Percentiles rank a stretch among this genome's conserved stretches.
These are phyloP conservation scores for Solanum corneliomulleri DNA, from an alignment of 257 asterid genomes.

Conservation along the genomic window DNA sequence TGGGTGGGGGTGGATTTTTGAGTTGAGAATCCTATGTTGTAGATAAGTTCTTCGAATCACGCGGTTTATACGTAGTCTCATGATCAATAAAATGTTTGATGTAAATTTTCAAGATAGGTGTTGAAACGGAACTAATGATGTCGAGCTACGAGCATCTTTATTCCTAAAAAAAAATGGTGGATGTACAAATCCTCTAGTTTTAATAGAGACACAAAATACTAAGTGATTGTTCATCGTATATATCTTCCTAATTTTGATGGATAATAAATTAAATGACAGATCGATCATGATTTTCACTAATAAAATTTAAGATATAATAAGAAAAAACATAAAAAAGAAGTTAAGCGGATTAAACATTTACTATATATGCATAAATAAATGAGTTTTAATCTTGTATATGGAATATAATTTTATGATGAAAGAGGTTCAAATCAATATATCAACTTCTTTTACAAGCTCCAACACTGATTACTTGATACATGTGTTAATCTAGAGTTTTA, in stretches of 20 bases:
- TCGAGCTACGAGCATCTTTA: too few species aligned
- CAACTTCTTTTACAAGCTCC: neutral
- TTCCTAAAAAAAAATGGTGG: too few species aligned
- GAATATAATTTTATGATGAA: neutral
- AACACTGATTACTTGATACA: neutral
- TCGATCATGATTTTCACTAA: neutral
- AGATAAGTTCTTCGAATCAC: neutral
- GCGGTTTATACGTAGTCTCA: neutral
- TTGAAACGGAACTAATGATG: neutral
- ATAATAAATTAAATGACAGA: neutral
- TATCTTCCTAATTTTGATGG: neutral
- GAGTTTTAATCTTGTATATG: neutral
- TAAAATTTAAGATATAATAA: neutral
- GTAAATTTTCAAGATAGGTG: neutral
- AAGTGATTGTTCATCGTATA: neutral
- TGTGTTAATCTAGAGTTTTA: neutral
- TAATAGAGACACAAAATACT: neutral
- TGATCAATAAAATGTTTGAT: neutral
- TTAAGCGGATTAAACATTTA: neutral
- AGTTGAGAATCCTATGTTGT: slow-evolving; percentile 33
- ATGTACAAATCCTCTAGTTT: neutral
- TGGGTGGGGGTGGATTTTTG: neutral
- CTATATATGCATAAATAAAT: neutral
- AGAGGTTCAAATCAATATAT: neutral
- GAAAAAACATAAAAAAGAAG: neutral